phyloP scores from a whole-genome alignment of 164 flowering plant species.

The Macadamia integrifolia region DNA sequence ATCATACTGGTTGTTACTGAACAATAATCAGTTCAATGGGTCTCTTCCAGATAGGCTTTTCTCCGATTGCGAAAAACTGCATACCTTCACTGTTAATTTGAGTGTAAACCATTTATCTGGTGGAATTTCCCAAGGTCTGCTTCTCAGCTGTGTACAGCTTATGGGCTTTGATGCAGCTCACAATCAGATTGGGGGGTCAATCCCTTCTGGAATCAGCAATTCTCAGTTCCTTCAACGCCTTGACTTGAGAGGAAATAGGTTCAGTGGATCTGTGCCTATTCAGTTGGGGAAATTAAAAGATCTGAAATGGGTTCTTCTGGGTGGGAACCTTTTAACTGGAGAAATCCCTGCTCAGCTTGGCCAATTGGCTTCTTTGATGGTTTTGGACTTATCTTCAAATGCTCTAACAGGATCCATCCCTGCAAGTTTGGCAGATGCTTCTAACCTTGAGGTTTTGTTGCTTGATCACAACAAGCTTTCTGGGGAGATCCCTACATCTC shows the following conservation, averaged over 20 bases:
- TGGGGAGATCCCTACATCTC: constrained; percentile 55
- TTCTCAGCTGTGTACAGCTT: constrained; percentile 36
- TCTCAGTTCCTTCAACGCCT: constrained; percentile 38
- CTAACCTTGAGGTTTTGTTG: constrained; percentile 37
- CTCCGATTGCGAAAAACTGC: constrained; percentile 31
- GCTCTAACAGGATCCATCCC: constrained; percentile 47
- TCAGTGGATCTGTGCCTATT: constrained; percentile 48
- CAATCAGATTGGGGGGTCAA: constrained; percentile 45
- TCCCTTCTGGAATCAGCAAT: constrained; percentile 32
- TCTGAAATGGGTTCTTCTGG: constrained; percentile 43
- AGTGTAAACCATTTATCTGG: constrained; percentile 47
- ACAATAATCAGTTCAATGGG: constrained; percentile 50
- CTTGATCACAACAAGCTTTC: constrained; percentile 51
- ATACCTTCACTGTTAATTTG: constrained; percentile 42
- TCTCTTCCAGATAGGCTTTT: constrained; percentile 34
- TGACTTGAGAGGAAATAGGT: constrained; percentile 47
- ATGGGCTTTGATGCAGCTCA: constrained; percentile 48
- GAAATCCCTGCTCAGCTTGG: constrained; percentile 46
- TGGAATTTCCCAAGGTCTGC: constrained; percentile 19
- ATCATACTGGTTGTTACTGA: constrained; percentile 40
- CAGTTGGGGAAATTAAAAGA: constrained; percentile 34
- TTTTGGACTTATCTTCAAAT: constrained; percentile 56
- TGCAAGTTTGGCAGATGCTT: constrained; percentile 32
- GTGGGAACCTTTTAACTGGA: constrained; percentile 49
- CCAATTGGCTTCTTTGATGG: constrained; percentile 37